A percentile compares a stretch with the other conserved stretches of the same genome.
Evolutionary conservation across 106 monocot species (phyloP).

Genomic region (Dioscorea dumetorum): DNA sequence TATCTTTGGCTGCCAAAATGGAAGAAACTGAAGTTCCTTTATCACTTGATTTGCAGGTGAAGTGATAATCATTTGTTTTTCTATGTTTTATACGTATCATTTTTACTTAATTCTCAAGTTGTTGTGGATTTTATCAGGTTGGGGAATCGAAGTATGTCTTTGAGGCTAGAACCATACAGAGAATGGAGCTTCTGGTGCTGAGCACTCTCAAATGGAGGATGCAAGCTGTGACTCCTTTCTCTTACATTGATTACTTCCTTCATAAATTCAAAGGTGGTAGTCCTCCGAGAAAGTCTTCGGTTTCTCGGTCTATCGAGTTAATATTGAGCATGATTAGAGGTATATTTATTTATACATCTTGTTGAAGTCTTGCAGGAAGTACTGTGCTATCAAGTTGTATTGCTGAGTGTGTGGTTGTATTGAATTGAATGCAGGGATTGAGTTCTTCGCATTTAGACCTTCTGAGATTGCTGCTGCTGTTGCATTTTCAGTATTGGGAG

Average conservation of each 20-base stretch:
- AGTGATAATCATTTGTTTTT: neutral
- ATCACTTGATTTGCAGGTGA: slow-evolving; percentile 70
- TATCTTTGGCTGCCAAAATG: slow-evolving; percentile 82
- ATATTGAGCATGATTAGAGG: slow-evolving; percentile 66
- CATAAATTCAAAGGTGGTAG: slow-evolving; percentile 40
- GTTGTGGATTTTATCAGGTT: slow-evolving; percentile 31
- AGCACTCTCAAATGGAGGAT: slow-evolving; percentile 93
- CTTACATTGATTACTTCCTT: slow-evolving; percentile 87
- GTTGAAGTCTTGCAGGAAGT: neutral
- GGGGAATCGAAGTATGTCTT: slow-evolving; percentile 64
- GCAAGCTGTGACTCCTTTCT: slow-evolving; percentile 89
- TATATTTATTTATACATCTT: slow-evolving; percentile 12
- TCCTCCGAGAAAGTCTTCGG: slow-evolving; percentile 20
- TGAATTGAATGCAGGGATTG: slow-evolving; percentile 43
- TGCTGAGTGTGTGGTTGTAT: neutral
- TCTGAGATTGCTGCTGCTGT: slow-evolving; percentile 79
- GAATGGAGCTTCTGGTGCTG: slow-evolving; percentile 93
- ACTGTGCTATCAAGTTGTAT: neutral
- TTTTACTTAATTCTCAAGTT: neutral
- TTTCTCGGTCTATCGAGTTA: slow-evolving; percentile 43
- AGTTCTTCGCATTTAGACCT: slow-evolving; percentile 66
- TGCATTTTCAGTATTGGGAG: slow-evolving; percentile 27
- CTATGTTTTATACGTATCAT: neutral
- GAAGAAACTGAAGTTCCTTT: slow-evolving; percentile 68
- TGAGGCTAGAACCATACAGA: slow-evolving; percentile 82